A percentile compares a stretch with the other conserved stretches of the same genome.
phyloP scores from a whole-genome alignment of 306 rosid genomes.

The Lupinus albus region DNA sequence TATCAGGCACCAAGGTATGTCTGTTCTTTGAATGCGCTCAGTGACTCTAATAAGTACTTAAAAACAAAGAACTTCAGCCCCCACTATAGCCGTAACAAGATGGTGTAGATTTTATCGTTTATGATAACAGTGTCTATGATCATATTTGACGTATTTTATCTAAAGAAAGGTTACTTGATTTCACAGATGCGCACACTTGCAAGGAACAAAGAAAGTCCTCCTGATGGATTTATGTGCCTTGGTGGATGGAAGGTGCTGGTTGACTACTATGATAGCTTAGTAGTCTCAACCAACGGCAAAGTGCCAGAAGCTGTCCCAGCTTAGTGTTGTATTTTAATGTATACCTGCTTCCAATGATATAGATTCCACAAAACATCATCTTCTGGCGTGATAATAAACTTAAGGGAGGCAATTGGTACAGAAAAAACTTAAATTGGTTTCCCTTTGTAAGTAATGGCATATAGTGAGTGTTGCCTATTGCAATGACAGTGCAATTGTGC shows the following conservation, averaged over 20 bases:
- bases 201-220: conserved; percentile 89
- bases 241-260: conserved; percentile 96
- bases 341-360: conserved; percentile 43
- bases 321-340: conserved; percentile 52
- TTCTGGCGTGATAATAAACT: conserved; percentile 42
- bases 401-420: conserved; percentile 51
- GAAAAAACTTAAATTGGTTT: conserved; percentile 50
- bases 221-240: conserved; percentile 98
- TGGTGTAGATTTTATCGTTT: too few relatives aligned
- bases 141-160: not conserved
- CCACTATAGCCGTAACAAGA: too few relatives aligned
- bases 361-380: conserved; percentile 17
- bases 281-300: conserved; percentile 51
- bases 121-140: not conserved
- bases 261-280: conserved; percentile 88
- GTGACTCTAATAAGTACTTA: conserved; percentile 3
- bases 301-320: conserved; percentile 80
- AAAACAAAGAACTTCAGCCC: not conserved
- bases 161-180: conserved; percentile 27
- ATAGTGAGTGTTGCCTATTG: conserved; percentile 50
- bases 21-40: not conserved
- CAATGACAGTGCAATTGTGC: conserved; percentile 53
- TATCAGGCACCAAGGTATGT: conserved; percentile 95
- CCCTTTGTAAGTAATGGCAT: conserved; percentile 50
- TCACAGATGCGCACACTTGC: conserved; percentile 93